phyloP scores from a whole-genome alignment of 1,139 yeast genomes.

The Pichia sp. region DNA sequence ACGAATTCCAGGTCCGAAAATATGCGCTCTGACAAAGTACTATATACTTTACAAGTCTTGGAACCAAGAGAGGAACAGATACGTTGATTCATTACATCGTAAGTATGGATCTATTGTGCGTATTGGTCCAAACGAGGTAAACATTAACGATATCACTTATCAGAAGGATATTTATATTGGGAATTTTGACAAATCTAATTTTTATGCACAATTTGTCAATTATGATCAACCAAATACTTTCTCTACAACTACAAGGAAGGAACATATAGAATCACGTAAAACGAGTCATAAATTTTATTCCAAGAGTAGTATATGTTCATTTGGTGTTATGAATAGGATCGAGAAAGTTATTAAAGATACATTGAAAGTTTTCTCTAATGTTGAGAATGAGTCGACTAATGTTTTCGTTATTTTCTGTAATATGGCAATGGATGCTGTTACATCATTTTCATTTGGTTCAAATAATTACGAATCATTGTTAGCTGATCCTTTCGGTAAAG shows the following conservation, averaged over 20 bases:
- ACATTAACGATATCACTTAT: conserved; percentile 47
- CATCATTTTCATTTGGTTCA: conserved; percentile 53
- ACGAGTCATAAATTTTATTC: conserved; percentile 43
- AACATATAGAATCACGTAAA: conserved; percentile 45
- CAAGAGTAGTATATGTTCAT: conserved; percentile 33
- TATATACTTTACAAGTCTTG: conserved; percentile 49
- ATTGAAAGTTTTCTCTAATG: conserved; percentile 20
- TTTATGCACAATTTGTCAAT: conserved; percentile 56
- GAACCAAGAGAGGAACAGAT: conserved; percentile 43
- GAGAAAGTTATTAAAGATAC: conserved; percentile 26
- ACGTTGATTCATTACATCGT: conserved; percentile 45
- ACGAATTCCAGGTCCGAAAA: conserved; percentile 54
- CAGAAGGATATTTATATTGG: conserved; percentile 50
- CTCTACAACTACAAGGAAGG: conserved; percentile 42
- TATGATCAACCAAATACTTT: conserved; percentile 56
- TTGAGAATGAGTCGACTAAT: conserved; percentile 34
- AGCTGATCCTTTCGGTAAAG: conserved; percentile 26
- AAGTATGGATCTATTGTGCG: conserved; percentile 57
- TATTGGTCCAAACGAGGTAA: conserved; percentile 54
- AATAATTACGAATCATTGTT: conserved; percentile 31
- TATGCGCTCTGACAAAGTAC: conserved; percentile 40
- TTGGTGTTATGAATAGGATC: conserved; percentile 28
- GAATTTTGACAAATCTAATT: conserved; percentile 52
- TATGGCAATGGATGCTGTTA: conserved; percentile 67
- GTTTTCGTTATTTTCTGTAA: conserved; percentile 57